Base-by-base conservation (phyloP, 2,329 filamentous ascomycete genomes). In the Aspergillus fumigatus region DNA sequence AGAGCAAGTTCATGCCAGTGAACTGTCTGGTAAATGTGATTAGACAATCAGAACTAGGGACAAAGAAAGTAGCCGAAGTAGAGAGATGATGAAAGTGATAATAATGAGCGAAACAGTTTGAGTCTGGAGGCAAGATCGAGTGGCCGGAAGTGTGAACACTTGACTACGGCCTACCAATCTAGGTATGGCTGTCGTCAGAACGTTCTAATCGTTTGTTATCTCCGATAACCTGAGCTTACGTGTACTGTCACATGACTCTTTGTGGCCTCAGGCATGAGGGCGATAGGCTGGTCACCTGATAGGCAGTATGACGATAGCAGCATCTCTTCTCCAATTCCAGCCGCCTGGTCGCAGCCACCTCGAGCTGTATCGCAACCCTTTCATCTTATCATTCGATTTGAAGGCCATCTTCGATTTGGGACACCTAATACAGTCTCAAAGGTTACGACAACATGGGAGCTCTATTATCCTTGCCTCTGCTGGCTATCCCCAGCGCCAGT, bases 401-500 rank as follows among this genome's bases (percentile, higher is more conserved):
- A 38, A 38, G 43, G 21, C 21, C 23, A 14, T 14, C 6, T 17
- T 7, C 19, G 5, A 23, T 10, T 47, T 25, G 19, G 23, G 5
- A 25, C 6, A 14, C 23, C 10, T 25, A 17, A 47, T 14, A 23
- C 19, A 3, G 21, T 10, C 21, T 25, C 43, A 25, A 23, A 47
- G 6, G 21, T 11, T 26, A 40, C 21, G 29, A 45, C 65, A 77
- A 60, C 53, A 99, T 99, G 94, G 94, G 94, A 70, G 93, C 91
- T 65, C 79, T 96, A 68, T 82, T 99, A 54, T 97, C 93, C 60
- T 75, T 99, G 60, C 94, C 94, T 65, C 81, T 99, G 61, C 79
- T 99, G 76, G 92, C 90, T 65, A 75, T 99, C 64, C 94, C 94
- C 61, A 91, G 91, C 78, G 78, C 90, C 65, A 85, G 90, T 74